Evolutionary conservation across 1,139 yeast species (phyloP).

Genomic region (Magnusiomyces paraingens): DNA sequence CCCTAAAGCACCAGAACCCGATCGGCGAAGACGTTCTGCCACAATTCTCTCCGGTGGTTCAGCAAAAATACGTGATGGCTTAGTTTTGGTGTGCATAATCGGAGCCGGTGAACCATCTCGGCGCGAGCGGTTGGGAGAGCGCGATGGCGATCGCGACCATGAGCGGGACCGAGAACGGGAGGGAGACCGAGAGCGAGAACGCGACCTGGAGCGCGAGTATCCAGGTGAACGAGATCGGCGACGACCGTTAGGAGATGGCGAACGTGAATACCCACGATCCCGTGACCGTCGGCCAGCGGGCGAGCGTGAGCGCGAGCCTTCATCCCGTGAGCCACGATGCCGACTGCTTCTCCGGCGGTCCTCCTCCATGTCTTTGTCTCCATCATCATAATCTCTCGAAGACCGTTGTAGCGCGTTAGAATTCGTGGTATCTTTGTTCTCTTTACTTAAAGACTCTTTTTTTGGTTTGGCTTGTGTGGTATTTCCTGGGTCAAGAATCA

Average conservation of each 20-base stretch:
- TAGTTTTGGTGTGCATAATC: not conserved
- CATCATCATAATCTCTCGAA: not conserved
- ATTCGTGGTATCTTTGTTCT: no score
- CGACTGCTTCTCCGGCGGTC: not conserved
- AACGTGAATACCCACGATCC: not conserved
- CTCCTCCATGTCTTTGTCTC: not conserved
- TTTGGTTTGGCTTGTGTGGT: not conserved
- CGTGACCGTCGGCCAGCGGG: no score
- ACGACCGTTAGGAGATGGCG: not conserved
- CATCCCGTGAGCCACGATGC: no score
- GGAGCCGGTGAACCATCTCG: not conserved
- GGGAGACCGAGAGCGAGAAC: not conserved
- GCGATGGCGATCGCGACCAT: not conserved
- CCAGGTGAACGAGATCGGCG: not conserved
- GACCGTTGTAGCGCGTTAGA: no score
- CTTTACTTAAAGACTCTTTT: no score
- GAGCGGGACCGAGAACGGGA: not conserved
- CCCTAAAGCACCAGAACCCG: not conserved
- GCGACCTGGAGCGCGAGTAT: conserved; percentile 1
- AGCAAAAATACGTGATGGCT: not conserved
- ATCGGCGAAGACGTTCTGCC: not conserved
- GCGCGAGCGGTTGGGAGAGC: not conserved
- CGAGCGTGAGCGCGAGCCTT: no score
- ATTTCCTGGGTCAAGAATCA: not conserved
- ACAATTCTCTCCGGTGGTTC: not conserved